Evolutionary conservation across 1,139 yeast genomes (phyloP).

Genomic region (Lodderomyces oxycetoniae): DNA sequence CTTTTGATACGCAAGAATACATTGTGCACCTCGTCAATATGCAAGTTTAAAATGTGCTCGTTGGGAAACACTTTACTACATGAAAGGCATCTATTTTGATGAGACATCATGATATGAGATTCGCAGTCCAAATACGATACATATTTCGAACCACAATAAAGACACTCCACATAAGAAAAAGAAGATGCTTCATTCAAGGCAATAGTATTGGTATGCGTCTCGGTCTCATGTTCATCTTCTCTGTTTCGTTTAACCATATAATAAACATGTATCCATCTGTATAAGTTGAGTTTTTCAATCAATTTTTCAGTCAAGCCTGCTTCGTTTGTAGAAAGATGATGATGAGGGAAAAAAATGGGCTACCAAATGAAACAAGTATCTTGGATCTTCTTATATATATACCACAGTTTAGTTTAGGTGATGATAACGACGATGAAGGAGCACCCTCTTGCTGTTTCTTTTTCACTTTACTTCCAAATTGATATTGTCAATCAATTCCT

Average conservation of each 20-base stretch:
- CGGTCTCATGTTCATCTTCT: background rate
- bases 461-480: slow-evolving; percentile 3
- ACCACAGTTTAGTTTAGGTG: no score
- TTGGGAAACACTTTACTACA: slow-evolving; percentile 44
- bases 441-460: no score
- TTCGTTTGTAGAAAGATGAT: no score
- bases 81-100: slow-evolving; percentile 31
- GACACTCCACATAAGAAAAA: background rate
- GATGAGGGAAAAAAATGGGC: no score
- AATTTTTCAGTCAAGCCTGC: no score
- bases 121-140: slow-evolving; percentile 24
- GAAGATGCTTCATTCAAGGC: background rate
- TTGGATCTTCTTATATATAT: no score
- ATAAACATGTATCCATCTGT: no score
- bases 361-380: no score
- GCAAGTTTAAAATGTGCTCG: slow-evolving; percentile 36
- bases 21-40: slow-evolving; percentile 51
- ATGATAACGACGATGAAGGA: no score
- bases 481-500: slow-evolving; percentile 8
- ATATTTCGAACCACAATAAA: background rate
- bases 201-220: background rate
- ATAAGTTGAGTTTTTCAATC: background rate
- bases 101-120: slow-evolving; percentile 11
- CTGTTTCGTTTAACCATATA: slow-evolving; percentile 5
- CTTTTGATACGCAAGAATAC: slow-evolving; percentile 36